A percentile compares a stretch with the other conserved stretches of the same genome.
Evolutionary conservation across 148 eudicot genomes (phyloP).

Genomic region (Selenicereus undatus): DNA sequence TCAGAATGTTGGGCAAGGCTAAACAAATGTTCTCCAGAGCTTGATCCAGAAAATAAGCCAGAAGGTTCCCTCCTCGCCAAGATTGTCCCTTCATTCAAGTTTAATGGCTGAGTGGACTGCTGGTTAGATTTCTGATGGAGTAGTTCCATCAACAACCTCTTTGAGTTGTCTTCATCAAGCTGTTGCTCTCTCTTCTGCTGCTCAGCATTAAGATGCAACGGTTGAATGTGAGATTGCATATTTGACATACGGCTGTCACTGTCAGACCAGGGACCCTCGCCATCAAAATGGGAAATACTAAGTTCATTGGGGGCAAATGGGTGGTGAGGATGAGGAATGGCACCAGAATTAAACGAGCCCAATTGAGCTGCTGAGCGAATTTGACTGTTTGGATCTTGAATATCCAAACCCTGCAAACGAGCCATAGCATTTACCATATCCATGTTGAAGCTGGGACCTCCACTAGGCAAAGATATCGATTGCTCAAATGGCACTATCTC

Average conservation of each 20-base stretch:
- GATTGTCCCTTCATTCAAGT: constrained; percentile 32
- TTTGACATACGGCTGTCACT: constrained; percentile 50
- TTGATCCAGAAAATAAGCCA: constrained; percentile 39
- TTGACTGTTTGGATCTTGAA: constrained; percentile 54
- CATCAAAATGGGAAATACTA: constrained; percentile 46
- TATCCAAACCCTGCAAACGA: constrained; percentile 58
- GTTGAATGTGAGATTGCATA: constrained; percentile 62
- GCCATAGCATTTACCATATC: constrained; percentile 66
- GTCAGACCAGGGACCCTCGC: constrained; percentile 58
- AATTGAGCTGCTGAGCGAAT: constrained; percentile 49
- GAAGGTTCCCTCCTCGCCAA: constrained; percentile 35
- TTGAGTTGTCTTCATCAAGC: constrained; percentile 70
- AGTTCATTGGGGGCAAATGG: constrained; percentile 45
- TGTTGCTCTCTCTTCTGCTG: constrained; percentile 63
- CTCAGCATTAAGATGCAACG: constrained; percentile 50
- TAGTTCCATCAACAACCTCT: constrained; percentile 83
- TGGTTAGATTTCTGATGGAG: constrained; percentile 65
- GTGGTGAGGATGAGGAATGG: constrained; percentile 42
- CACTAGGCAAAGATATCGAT: constrained; percentile 55
- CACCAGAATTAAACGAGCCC: constrained; percentile 50
- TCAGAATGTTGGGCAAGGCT: constrained; percentile 43
- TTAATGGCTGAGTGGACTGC: constrained; percentile 38
- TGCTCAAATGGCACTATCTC: constrained; percentile 50
- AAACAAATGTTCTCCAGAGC: constrained; percentile 45
- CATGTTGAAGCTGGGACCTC: constrained; percentile 51